Evolutionary conservation across 345 rosid species (phyloP).

Genomic region (Eucalyptus erythrocorys): DNA sequence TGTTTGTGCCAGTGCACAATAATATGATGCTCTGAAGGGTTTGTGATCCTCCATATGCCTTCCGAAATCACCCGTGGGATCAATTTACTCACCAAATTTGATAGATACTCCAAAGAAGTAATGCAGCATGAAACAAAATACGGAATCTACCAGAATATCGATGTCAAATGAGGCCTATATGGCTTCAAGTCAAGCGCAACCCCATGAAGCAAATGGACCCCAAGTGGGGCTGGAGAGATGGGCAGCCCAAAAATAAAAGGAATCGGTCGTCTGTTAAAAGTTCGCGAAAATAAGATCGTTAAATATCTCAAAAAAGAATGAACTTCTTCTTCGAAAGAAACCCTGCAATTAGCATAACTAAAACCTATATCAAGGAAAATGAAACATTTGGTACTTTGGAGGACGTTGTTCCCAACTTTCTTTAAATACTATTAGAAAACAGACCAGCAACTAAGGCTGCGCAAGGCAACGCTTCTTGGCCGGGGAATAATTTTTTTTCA

Average conservation of each 20-base stretch:
- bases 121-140: neutral
- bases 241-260: conserved; percentile 63
- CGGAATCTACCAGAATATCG: conserved; percentile 31
- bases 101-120: neutral
- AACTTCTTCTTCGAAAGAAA: neutral
- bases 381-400: neutral
- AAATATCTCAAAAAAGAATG: neutral
- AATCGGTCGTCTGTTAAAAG: conserved; percentile 44
- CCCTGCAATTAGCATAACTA: neutral
- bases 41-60: conserved; percentile 58
- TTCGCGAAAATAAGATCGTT: neutral
- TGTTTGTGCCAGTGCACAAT: conserved; percentile 42
- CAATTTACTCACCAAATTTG: neutral
- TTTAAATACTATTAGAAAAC: neutral
- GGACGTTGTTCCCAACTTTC: neutral
- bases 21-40: conserved; percentile 53
- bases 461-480: too few relatives aligned
- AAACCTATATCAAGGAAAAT: neutral
- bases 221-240: conserved; percentile 47
- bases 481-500: too few relatives aligned
- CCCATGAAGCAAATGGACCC: conserved; percentile 63
- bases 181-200: conserved; percentile 62
- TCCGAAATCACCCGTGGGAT: neutral
- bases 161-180: conserved; percentile 39
- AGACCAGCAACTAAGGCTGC: neutral